Base-by-base conservation (phyloP, 1,284 basidiomycete species). In the Sanghuangporus sanghuang region DNA sequence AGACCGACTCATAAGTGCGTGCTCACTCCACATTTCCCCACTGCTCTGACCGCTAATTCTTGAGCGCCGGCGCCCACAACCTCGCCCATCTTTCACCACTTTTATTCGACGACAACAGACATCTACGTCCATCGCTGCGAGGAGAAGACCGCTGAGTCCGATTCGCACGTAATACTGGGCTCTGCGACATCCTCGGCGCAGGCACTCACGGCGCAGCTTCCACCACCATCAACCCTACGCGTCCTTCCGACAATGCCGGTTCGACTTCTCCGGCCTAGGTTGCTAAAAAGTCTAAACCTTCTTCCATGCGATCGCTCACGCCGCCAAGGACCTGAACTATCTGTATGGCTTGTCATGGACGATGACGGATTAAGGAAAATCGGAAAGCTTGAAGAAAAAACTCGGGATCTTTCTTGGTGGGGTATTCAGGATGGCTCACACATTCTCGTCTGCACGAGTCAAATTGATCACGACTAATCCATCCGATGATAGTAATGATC, bases 201-300 rank as follows among this genome's bases (percentile, higher is more conserved):
- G 49, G 36, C 36, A 27, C 36, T 63, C 38, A 40, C 54, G 23
- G 40, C 62, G 12, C 56, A 52, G 49, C 55, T 60, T 39, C 52
- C 59, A 46, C 64, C 69, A 16, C 72, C 76, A 42, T 71, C 73
- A 57, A 65, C 73, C 27, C 70, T 89, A 16, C 83, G 79, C 21
- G 83, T 86, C 0, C 77, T 92, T 27, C 85, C 86, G 57, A 85
- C 80, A 1, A 89, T 91, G 85, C 76, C 82, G 23, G 71, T 90
- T 46, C 80, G 80, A 55, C 73, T 78, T 23, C 77, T 93, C 65
- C 81, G 82, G 48, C 70, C 77, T 54, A 87, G 85, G 66, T 68
- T 84, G 54, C 73, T 77, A 32, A 89, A 86, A 68, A 71, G 73
- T 1, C 63, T 82, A n/a, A 59, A 49, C 27, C 44, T 46, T 32